Evolutionary conservation across 805 yeast species (phyloP).

Genomic region (Kurtzmaniella fragi): DNA sequence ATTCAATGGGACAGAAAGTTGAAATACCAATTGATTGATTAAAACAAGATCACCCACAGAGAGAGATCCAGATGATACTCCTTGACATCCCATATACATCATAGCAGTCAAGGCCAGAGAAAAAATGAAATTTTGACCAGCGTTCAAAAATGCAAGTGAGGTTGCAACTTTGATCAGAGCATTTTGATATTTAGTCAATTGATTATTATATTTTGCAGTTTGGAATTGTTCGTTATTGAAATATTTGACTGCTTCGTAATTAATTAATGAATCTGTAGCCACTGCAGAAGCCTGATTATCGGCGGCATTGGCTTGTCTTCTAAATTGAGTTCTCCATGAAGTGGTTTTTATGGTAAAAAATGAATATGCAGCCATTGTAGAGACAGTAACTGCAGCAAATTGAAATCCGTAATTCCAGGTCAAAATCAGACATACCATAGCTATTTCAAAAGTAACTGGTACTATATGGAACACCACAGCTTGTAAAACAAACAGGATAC

Average conservation of each 20-base stretch:
- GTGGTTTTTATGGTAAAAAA: constrained; percentile 87
- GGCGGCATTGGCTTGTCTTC: constrained; percentile 83
- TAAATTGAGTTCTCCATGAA: constrained; percentile 91
- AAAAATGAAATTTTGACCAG: constrained; percentile 77
- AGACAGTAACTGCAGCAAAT: constrained; percentile 83
- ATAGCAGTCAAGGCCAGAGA: constrained; percentile 88
- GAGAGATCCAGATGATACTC: constrained; percentile 76
- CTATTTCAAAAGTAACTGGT: constrained; percentile 88
- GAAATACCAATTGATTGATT: constrained; percentile 94
- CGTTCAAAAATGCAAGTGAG: constrained; percentile 69
- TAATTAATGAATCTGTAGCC: constrained; percentile 88
- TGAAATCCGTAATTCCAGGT: constrained; percentile 87
- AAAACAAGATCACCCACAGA: constrained; percentile 94
- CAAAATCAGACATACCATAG: constrained; percentile 87
- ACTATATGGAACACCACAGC: constrained; percentile 98
- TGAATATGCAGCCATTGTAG: constrained; percentile 87
- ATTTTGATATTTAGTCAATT: constrained; percentile 68
- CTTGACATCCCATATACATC: constrained; percentile 98
- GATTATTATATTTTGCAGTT: constrained; percentile 70
- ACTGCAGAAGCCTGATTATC: constrained; percentile 95
- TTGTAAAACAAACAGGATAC: constrained; percentile 85
- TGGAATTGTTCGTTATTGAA: constrained; percentile 87
- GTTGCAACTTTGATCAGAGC: constrained; percentile 80
- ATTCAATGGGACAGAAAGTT: constrained; percentile 89
- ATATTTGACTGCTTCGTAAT: constrained; percentile 90